Conservation (phyloP, 192 early-diverging fungal species). For the Chytriomyces sp. region DNA sequence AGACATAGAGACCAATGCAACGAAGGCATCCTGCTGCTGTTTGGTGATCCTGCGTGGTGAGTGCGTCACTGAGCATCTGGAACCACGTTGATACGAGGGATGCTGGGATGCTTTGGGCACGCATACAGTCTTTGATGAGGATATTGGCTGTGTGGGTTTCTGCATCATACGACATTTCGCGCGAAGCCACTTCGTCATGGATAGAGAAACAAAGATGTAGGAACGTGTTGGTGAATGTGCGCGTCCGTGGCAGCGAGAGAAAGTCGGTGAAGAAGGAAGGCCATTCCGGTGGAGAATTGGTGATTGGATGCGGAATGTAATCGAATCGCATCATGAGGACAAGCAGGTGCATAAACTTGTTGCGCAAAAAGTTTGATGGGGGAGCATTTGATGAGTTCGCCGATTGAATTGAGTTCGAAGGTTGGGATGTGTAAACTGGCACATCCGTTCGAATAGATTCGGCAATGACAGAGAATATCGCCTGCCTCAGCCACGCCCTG, state of each 20-base stretch:
- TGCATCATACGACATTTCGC: constrained; percentile 65
- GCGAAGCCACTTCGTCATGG: constrained; percentile 87
- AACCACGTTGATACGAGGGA: constrained; percentile 77
- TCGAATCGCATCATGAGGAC: constrained; percentile 79
- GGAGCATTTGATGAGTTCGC: not conserved
- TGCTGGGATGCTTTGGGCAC: constrained; percentile 72
- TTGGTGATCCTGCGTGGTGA: constrained; percentile 56
- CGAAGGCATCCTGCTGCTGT: constrained; percentile 72
- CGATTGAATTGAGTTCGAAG: no score
- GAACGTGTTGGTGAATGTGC: constrained; percentile 73
- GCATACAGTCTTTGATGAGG: constrained; percentile 89
- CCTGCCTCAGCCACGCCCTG: constrained; percentile 28
- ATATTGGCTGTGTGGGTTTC: constrained; percentile 77
- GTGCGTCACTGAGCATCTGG: constrained; percentile 69
- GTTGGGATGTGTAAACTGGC: constrained; percentile 23
- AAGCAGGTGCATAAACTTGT: constrained; percentile 84
- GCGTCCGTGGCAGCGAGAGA: constrained; percentile 61
- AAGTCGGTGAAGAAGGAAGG: constrained; percentile 87
- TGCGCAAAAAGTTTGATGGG: constrained; percentile 65
- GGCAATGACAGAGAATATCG: constrained; percentile 34
- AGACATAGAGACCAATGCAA: constrained; percentile 84
- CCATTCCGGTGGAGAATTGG: constrained; percentile 71
- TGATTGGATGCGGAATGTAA: constrained; percentile 54
- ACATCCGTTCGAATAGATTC: constrained; percentile 45
- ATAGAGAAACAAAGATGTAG: constrained; percentile 78